Evolutionary conservation across 805 yeast species (phyloP), one percentile per base, ranked within the genome.

Genomic region (Isabelozyma heimii): DNA sequence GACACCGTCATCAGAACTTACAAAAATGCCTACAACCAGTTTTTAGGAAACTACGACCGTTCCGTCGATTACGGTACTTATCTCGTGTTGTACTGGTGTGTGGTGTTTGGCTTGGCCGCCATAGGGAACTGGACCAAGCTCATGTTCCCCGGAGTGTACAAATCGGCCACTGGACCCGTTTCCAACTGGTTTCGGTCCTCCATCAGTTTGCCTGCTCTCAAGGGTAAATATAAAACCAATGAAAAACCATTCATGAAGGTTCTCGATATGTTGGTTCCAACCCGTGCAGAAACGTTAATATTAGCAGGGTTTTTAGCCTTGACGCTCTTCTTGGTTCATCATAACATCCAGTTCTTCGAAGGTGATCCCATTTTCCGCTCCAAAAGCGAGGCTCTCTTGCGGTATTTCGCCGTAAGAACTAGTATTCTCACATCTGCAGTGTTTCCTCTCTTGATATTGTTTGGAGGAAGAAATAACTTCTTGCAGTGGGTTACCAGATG

Each of bases 31-130:
- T 72, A 68, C 50, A 70, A 65, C 42, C 72, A 66, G 44, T 73
- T 67, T 49, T 57, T 72, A 41, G 76, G 76, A 8, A 73, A 72
- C 57, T 71, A 69, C 48, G 72, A 70, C 47, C 65, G 65, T 17
- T 77, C 84, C 2, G 69, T 79, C 27, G 70, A 64, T 50, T 63
- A 76, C 57, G 85, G 76, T 15, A 61, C 59, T 27, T 57, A 56
- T 42, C 42, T 71, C 40, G 58, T 63, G 1, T 26, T 56, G 3
- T 73, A 60, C 50, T 73, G 78, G 78, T 48, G 55, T 2, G 49
- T 53, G 0, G 63, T 69, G 2, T 61, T 67, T 30, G 26, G 48
- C 0, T 12, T 61, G 2, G 70, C 63, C 1, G 59, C 67, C 5
- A 24, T 62, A 1, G 59, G 60, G 1, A 69, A 72, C 51, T 72